Evolutionary conservation across 2,329 filamentous ascomycete species (phyloP), one percentile per base, ranked within the genome.

Genomic region (Trichoderma koningiopsis): DNA sequence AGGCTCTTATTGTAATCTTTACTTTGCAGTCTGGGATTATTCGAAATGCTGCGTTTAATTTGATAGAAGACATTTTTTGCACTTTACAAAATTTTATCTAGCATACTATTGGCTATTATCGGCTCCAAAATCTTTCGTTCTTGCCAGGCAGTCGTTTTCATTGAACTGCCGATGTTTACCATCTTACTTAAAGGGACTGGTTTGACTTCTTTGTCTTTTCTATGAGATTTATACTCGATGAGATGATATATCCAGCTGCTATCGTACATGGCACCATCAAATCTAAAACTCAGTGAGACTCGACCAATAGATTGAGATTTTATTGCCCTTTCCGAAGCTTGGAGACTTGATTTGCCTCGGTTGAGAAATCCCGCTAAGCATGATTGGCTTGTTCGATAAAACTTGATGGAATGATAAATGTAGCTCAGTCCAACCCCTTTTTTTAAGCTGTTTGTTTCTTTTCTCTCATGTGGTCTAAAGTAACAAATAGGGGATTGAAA

Each of bases 191-290:
- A 13, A 19, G 14, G 13, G 4, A 14, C 1, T 5, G 5, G 3
- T 3, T 16, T 1, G 37, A 13, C 33, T 35, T 35, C 13, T 10
- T 35, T 35, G 10, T 13, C 3, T 10, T 13, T 35, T 10, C 16
- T 22, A 14, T 37, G 27, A 10, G 40, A 24, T 11, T 52, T 53
- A 11, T 27, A 31, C 4, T 63, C 60, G n/a, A 63, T 27, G 31
- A 63, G 40, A 22, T 63, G 40, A 19, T 47, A 63, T 14, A 33
- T 63, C 60, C 60, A 63, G 6, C 29, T 29, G 19, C 33, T 31
- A 27, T 63, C 47, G 29, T 35, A 63, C 7, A 63, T 4, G n/a
- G 55, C 60, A n/a, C 60, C 60, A n/a, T 63, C 60, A 2, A 63
- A 63, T 29, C 47, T 37, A 6, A 63, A 29, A 35, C 60, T 55